Base-by-base conservation (phyloP, 2,329 filamentous ascomycete genomes). In the Diaporthe ilicicola region DNA sequence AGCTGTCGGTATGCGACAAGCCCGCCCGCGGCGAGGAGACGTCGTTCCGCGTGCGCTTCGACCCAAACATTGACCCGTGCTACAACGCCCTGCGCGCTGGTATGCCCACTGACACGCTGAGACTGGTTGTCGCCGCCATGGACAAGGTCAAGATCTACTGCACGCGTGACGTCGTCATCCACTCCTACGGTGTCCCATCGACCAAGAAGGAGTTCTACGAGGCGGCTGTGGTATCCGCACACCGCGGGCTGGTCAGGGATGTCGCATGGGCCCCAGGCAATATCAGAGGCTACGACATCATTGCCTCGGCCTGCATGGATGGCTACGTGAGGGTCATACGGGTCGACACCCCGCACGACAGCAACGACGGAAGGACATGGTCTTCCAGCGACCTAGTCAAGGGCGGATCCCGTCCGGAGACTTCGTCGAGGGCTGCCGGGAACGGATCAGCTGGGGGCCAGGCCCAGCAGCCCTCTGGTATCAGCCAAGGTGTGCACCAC, bases 291-390 rank as follows among this genome's bases (percentile, higher is more conserved):
- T 95, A 94, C 79, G 96, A 99, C 80, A 88, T 95, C 70, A 88
- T 98, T 76, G 96, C 95, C 3, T 97, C 95, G 7, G 95, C 94
- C 2, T 96, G 94, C 79, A 97, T 97, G 80, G 96, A 99, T 79
- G 95, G 96, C 3, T 91, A 90, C 76, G 90, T 98, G 50, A 89
- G 95, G 50, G 92, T 99, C n/a, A 97, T 97, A 78, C 91, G 95
- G 76, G 81, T 97, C 22, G 89, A 91, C 44, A 92, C 92, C 0
- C 86, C 88, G 0, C 82, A 82, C 72, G 79, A 76, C 73, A 82
- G 77, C 73, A 83, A 80, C 72, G 87, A 82, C 76, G 87, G 80
- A 56, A 87, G 83, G 74, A 83, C 82, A 7, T 90, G 85, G 87
- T 83, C 85, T 6, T 79, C 81, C 8, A 77, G 81, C 7, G 84